Evolutionary conservation across 441 rosid genomes (phyloP).

Genomic region (Mallotus repandus): DNA sequence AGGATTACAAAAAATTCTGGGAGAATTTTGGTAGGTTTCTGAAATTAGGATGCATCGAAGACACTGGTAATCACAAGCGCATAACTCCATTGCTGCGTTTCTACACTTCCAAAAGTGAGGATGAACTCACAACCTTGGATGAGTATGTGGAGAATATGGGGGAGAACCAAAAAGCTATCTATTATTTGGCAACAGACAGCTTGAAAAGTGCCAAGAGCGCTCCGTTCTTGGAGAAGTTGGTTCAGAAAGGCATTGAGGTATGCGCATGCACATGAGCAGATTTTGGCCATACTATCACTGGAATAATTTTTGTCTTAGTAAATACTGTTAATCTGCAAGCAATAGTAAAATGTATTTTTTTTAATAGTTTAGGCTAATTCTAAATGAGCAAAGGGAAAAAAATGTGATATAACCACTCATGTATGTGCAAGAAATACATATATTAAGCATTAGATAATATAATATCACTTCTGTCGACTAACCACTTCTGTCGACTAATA

Average conservation of each 20-base stretch:
- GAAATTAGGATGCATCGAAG: constrained; percentile 94
- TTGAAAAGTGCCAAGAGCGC: constrained; percentile 88
- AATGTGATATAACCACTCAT: neutral
- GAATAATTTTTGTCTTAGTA: neutral
- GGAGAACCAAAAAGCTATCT: constrained; percentile 89
- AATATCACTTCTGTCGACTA: neutral
- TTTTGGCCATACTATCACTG: neutral
- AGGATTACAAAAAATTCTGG: constrained; percentile 98
- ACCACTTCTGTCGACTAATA: neutral
- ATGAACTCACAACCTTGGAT: constrained; percentile 78
- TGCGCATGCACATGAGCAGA: neutral
- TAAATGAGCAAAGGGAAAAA: neutral
- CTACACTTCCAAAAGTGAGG: constrained; percentile 81
- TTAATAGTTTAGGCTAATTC: neutral
- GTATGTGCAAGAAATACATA: neutral
- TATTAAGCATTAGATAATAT: neutral
- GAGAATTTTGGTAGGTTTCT: constrained; percentile 92
- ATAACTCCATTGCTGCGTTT: constrained; percentile 81
- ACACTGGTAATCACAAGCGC: constrained; percentile 89
- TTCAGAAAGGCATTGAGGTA: constrained; percentile 92
- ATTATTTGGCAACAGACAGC: constrained; percentile 89
- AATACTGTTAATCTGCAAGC: neutral
- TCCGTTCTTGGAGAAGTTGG: constrained; percentile 90
- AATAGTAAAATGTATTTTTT: neutral
- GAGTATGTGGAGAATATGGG: constrained; percentile 92